These are phyloP conservation scores for Coniochaeta ligniaria DNA, from an alignment of 2,329 filamentous ascomycete species.

Conservation along the genomic window DNA sequence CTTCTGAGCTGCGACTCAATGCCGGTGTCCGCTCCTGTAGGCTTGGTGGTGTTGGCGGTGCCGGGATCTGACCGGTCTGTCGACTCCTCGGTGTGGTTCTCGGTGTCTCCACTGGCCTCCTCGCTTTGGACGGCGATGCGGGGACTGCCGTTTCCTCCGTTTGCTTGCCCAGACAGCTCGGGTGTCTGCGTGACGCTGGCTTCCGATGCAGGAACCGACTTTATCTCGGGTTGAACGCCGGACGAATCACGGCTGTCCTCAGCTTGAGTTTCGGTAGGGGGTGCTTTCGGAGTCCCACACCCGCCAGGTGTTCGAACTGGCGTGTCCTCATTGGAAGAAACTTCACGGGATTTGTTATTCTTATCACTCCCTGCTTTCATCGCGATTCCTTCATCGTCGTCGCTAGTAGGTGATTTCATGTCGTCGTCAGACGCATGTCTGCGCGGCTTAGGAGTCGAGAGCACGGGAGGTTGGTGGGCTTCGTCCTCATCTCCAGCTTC, in stretches of 20 bases:
- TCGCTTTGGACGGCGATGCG: not conserved
- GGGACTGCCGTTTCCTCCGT: not conserved
- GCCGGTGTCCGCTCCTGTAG: not conserved
- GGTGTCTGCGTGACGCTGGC: not conserved
- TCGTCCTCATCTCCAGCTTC: constrained; percentile 9
- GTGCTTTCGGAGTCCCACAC: not conserved
- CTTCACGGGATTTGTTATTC: not conserved
- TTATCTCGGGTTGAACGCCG: not conserved
- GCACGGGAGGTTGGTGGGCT: constrained; percentile 14
- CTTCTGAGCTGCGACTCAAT: constrained; percentile 10
- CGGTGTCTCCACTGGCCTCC: not conserved
- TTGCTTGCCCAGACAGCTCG: not conserved
- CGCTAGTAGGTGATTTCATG: constrained; percentile 18
- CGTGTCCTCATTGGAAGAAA: not conserved
- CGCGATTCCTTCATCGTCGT: constrained; percentile 35
- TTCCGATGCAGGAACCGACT: not conserved
- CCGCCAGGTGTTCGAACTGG: not conserved
- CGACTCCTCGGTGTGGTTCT: not conserved
- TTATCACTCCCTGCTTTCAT: constrained; percentile 17
- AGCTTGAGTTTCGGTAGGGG: not conserved
- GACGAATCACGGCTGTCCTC: not conserved
- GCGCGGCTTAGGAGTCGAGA: constrained; percentile 18
- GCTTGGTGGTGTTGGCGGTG: not conserved
- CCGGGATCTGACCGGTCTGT: not conserved
- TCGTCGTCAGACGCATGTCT: constrained; percentile 8